Evolutionary conservation across 352 stramenopile species (phyloP), one percentile per base, ranked within the genome.

Genomic region (Pythium periplocum): DNA sequence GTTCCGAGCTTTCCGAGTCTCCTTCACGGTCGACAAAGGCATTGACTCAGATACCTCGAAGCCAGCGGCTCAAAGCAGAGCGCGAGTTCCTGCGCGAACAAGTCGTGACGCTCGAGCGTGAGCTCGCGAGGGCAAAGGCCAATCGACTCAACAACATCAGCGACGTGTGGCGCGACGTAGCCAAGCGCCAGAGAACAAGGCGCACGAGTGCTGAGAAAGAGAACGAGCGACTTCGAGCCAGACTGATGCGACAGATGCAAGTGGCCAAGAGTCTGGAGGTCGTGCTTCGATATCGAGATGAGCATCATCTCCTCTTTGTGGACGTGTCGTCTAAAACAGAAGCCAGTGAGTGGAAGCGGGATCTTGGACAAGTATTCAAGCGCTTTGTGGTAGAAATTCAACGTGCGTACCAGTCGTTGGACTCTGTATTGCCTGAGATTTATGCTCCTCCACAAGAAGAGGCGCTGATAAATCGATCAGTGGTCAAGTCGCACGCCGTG

Each of bases 211-310:
- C 46, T 6, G 53, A 60, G 26, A 11, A 6, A 11, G 45, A 60
- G 17, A 53, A 54, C 45, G 53, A 52, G 8, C 31, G 37, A 5
- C 45, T 60, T 17, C 53, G 53, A n/a, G 39, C 37, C 12, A 53
- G 36, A 30, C 6, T 60, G 12, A 31, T 47, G 32, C 53, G 45
- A 6, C 53, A 53, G 12, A 35, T 60, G 11, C 53, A 60, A 36
- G 45, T 60, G 7, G 53, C 53, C 35, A 60, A 53, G 38, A 53
- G 45, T 45, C 53, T 60, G 6, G 6, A 53, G 12, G 45, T 48
- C 17, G 45, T 60, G 4, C n/a, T 60, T 3, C 26, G 36, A 9
- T n/a, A 35, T 11, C 44, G 44, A 4, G 45, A 5, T 37, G 1
- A 12, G 4, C 44, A 5, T 11, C 3, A 11, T 7, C 17, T 30